Evolutionary conservation across 768 basidiomycete species (phyloP).

Genomic region (Russula sp.): DNA sequence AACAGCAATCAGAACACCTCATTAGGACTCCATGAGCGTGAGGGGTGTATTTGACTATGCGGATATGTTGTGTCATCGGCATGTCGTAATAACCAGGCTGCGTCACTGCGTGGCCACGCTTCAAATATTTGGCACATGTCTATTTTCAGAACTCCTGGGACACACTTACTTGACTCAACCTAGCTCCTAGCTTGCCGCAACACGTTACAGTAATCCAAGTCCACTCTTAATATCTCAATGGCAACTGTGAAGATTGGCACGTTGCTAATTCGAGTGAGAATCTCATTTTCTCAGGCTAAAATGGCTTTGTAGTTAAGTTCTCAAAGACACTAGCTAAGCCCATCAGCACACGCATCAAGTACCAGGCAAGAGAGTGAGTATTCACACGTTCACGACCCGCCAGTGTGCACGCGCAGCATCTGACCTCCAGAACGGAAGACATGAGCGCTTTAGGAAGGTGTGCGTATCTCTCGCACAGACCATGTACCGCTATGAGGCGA

Average conservation of each 20-base stretch:
- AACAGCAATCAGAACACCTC: too few species aligned
- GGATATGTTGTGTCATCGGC: too few species aligned
- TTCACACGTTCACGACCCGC: constrained; percentile 8
- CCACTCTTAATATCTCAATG: constrained; percentile 54
- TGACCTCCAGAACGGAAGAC: constrained; percentile 42
- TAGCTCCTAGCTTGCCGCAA: too few species aligned
- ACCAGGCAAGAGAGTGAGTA: constrained; percentile 34
- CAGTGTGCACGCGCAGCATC: neutral
- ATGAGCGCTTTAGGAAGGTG: constrained; percentile 65
- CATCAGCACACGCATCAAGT: constrained; percentile 44
- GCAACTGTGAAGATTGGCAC: constrained; percentile 73
- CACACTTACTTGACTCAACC: too few species aligned
- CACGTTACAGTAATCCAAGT: too few species aligned
- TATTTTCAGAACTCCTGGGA: too few species aligned
- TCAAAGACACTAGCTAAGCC: constrained; percentile 55
- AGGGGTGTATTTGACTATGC: too few species aligned
- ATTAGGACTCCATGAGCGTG: too few species aligned
- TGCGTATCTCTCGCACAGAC: constrained; percentile 74
- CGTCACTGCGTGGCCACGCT: too few species aligned
- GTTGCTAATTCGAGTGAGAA: constrained; percentile 66
- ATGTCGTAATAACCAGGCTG: too few species aligned
- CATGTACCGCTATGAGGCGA: constrained; percentile 71
- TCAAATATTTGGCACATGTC: too few species aligned
- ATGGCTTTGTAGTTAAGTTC: neutral
- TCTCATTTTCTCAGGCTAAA: neutral